phyloP scores from a whole-genome alignment of 1,284 basidiomycete genomes.

The Leccinum cinnamomeum region DNA sequence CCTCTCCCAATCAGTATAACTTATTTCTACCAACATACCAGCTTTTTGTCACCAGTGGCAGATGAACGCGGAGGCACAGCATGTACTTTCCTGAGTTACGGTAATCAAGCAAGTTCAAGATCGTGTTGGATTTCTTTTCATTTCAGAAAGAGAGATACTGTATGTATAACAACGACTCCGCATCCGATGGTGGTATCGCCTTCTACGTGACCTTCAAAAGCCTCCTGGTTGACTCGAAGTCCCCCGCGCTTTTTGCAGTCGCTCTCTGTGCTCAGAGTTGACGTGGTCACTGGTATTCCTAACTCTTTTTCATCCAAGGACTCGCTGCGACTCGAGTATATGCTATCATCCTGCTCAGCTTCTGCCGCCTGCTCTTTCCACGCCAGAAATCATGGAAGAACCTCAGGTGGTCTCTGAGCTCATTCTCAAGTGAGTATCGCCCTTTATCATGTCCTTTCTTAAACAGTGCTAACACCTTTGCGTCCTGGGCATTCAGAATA shows the following conservation, averaged over 20 bases:
- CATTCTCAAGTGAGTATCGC: neutral
- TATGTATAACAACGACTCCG: neutral
- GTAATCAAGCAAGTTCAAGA: neutral
- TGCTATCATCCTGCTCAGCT: neutral
- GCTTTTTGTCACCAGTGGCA: neutral
- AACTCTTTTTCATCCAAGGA: neutral
- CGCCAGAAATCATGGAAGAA: neutral
- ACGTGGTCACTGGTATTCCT: constrained; percentile 6
- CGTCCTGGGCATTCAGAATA: neutral
- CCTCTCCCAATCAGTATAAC: neutral
- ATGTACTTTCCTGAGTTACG: neutral
- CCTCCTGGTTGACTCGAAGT: neutral
- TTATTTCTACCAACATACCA: neutral
- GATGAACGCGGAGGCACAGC: neutral
- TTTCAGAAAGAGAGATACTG: neutral
- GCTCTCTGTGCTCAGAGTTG: neutral
- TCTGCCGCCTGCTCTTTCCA: neutral
- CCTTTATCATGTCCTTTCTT: neutral
- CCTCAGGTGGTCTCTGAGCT: neutral
- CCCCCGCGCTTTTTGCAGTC: neutral
- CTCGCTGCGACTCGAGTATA: neutral
- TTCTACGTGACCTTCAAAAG: neutral
- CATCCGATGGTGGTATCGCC: neutral
- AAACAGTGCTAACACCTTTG: neutral
- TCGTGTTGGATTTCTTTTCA: neutral